phyloP scores from a whole-genome alignment of 306 rosid genomes.

The Calophaca sinica region DNA sequence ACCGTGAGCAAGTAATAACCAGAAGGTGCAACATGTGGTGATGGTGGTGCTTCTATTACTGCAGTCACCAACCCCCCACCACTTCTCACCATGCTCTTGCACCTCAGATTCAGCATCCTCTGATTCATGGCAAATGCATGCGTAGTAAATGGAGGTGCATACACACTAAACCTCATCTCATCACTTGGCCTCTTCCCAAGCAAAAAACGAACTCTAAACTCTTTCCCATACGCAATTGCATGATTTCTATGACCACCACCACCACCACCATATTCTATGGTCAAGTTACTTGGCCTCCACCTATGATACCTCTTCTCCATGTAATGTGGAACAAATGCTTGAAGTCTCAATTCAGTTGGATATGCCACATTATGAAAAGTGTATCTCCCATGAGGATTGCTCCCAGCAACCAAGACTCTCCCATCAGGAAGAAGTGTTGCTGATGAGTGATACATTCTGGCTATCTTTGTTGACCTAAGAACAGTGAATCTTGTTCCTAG shows the following conservation, averaged over 20 bases:
- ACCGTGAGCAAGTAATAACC: constrained; percentile 74
- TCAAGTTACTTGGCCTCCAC: constrained; percentile 61
- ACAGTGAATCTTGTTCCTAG: constrained; percentile 64
- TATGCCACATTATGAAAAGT: constrained; percentile 53
- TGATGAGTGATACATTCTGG: constrained; percentile 84
- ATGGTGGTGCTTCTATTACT: constrained; percentile 71
- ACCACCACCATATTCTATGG: constrained; percentile 37
- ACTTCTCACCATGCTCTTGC: constrained; percentile 42
- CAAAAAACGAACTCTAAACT: constrained; percentile 60
- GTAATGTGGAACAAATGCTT: constrained; percentile 81
- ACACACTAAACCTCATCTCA: constrained; percentile 54
- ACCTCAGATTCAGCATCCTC: constrained; percentile 70
- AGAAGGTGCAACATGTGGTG: constrained; percentile 69
- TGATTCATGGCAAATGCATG: constrained; percentile 83
- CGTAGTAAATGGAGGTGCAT: constrained; percentile 79
- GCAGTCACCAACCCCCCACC: constrained; percentile 52
- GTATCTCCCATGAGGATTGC: constrained; percentile 72
- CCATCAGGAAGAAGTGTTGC: constrained; percentile 85
- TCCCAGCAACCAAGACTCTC: constrained; percentile 68
- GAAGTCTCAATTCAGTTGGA: constrained; percentile 82
- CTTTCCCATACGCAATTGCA: constrained; percentile 58
- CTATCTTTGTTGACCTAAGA: constrained; percentile 60
- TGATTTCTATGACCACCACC: too few relatives aligned
- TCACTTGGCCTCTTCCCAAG: constrained; percentile 44
- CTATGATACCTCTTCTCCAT: constrained; percentile 53